These are phyloP conservation scores for Guadua angustifolia DNA, from an alignment of 176 grass and related monocot species.

Conservation along the genomic window DNA sequence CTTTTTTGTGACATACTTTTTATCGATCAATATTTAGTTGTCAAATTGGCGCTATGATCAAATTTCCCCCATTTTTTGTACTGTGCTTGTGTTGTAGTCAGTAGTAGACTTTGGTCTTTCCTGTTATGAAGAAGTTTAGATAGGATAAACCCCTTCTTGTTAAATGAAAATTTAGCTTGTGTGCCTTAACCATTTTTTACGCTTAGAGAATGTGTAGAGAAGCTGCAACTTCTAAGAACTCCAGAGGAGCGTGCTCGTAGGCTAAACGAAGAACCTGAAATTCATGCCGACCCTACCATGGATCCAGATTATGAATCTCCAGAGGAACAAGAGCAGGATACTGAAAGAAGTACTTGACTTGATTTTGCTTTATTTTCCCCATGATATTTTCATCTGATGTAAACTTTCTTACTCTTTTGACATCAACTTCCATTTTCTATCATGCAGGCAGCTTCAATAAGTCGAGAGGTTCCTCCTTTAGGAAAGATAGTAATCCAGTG, in stretches of 20 bases:
- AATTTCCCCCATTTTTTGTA: background rate
- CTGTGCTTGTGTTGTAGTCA: background rate
- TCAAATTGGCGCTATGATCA: conserved; percentile 1
- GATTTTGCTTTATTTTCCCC: background rate
- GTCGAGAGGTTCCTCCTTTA: conserved; percentile 58
- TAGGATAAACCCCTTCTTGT: conserved; percentile 10
- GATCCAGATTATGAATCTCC: conserved; percentile 96
- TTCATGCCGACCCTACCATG: conserved; percentile 92
- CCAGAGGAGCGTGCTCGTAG: conserved; percentile 89
- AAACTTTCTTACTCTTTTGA: conserved; percentile 31
- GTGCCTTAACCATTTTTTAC: conserved; percentile 65
- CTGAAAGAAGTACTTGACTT: conserved; percentile 68
- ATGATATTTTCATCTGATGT: conserved; percentile 14
- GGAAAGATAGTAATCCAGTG: conserved; percentile 60
- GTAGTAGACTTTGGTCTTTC: conserved; percentile 12
- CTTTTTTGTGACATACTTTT: conserved; percentile 55
- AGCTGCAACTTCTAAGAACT: conserved; percentile 78
- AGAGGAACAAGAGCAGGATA: conserved; percentile 80
- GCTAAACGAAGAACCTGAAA: conserved; percentile 81
- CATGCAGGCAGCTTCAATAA: conserved; percentile 62
- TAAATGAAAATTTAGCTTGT: conserved; percentile 40
- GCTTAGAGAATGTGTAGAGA: conserved; percentile 98
- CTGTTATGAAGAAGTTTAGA: conserved; percentile 2
- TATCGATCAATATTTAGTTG: background rate
- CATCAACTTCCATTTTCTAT: conserved; percentile 33